These are phyloP conservation scores for Phanerochaete carnosa DNA, from an alignment of 768 basidiomycete species.

Conservation along the genomic window DNA sequence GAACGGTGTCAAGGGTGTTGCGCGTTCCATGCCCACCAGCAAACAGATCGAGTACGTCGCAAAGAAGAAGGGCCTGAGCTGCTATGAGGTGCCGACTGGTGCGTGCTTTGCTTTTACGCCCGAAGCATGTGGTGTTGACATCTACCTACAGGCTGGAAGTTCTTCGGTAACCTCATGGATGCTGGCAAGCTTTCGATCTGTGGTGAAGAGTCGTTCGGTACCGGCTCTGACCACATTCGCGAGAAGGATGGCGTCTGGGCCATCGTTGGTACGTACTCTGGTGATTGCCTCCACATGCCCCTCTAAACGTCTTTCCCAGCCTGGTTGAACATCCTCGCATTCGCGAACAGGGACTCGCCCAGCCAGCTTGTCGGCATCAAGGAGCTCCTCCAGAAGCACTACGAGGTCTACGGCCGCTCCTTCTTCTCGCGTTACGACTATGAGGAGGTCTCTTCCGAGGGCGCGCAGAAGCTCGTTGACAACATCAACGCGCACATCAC, in stretches of 20 bases:
- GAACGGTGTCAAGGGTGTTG: slow-evolving; percentile 91
- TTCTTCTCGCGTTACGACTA: slow-evolving; percentile 99
- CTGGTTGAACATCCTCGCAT: slow-evolving; percentile 96
- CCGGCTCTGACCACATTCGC: slow-evolving; percentile 99
- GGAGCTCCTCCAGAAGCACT: slow-evolving; percentile 84
- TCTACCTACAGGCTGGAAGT: slow-evolving; percentile 82
- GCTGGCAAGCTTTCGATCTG: slow-evolving; percentile 97
- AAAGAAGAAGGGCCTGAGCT: slow-evolving; percentile 87
- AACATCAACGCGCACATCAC: slow-evolving; percentile 71
- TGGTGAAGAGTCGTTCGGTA: slow-evolving; percentile 98
- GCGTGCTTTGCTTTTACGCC: slow-evolving; percentile 17
- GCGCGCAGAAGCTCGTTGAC: slow-evolving; percentile 82
- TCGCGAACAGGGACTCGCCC: slow-evolving; percentile 73
- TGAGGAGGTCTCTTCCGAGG: slow-evolving; percentile 92
- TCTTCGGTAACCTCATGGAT: slow-evolving; percentile 99
- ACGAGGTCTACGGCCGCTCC: slow-evolving; percentile 89
- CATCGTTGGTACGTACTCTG: slow-evolving; percentile 66
- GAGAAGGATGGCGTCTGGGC: slow-evolving; percentile 99
- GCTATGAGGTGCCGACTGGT: slow-evolving; percentile 97
- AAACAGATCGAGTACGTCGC: slow-evolving; percentile 97
- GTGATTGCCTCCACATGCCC: background rate
- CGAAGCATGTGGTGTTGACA: background rate
- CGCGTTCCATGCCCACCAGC: slow-evolving; percentile 96
- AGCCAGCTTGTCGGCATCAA: slow-evolving; percentile 85
- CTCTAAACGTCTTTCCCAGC: slow-evolving; percentile 42